phyloP scores from a whole-genome alignment of 2,329 filamentous ascomycete genomes.

The Penicillium concentricum region DNA sequence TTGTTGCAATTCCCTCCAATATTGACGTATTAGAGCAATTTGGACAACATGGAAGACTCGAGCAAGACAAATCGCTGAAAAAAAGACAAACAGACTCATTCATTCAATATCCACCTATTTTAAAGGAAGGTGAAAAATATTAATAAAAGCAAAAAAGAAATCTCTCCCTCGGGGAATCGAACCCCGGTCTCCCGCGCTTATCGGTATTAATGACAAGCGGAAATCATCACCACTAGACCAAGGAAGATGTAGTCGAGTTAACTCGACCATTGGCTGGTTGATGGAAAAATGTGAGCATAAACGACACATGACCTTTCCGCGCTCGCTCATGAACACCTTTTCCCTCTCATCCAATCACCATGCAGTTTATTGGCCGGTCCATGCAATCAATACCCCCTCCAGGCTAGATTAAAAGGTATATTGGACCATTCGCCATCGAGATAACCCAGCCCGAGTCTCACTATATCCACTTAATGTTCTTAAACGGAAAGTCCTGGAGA shows the following conservation, averaged over 20 bases:
- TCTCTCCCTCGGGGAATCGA: slow-evolving; percentile 40
- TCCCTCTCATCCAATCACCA: slow-evolving; percentile 2
- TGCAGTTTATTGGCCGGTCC: slow-evolving; percentile 4
- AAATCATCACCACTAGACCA: slow-evolving; percentile 45
- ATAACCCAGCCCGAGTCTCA: background rate
- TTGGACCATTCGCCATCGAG: background rate
- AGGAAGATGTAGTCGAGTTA: slow-evolving; percentile 28
- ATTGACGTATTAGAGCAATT: background rate
- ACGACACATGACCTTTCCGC: background rate
- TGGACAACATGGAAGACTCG: background rate
- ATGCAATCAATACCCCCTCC: background rate
- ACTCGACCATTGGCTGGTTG: slow-evolving; percentile 29
- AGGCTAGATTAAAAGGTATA: background rate
- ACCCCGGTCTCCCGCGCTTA: slow-evolving; percentile 41
- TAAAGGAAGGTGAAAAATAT: background rate
- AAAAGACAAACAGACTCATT: no score
- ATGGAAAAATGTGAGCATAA: background rate
- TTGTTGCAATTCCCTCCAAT: background rate
- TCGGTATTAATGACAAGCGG: slow-evolving; percentile 37
- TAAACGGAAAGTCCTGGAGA: slow-evolving; percentile 17
- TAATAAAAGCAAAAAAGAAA: slow-evolving; percentile 22
- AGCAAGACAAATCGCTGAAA: no score
- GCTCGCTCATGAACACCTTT: background rate
- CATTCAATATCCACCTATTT: background rate
- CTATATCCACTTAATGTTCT: background rate